Evolutionary conservation across 2,329 filamentous ascomycete genomes (phyloP), one percentile per base, ranked within the genome.

Genomic region (Diplodia sapinea): DNA sequence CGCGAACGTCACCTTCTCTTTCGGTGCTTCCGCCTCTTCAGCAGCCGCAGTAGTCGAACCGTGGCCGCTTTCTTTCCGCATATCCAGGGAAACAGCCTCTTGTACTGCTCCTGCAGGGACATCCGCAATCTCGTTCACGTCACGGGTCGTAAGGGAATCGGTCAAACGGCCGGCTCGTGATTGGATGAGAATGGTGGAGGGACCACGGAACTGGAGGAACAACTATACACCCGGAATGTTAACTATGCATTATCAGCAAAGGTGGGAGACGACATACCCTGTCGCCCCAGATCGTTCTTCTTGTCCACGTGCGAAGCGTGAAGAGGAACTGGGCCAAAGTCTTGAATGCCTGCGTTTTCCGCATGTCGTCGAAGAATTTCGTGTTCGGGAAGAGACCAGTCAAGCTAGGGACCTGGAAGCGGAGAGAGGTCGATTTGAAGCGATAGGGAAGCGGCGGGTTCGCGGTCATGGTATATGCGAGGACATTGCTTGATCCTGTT

Each of bases 201-300:
- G 95, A 0, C 95, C 95, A 67, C 89, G 87, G 77, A 99, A 97
- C 75, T 92, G 91, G 38, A 99, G 82, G 79, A 98, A 98, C 31
- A 98, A 83, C 80, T 88, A 69, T 88, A 69, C n/a, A 50, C 33
- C 40, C 4, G 11, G 8, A 12, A 0, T 17, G 11, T 38, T n/a
- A 31, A n/a, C 40, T 50, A 33, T 47, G 36, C 38, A 67, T 50
- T 23, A 31, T 23, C 40, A n/a, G 26, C 26, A 52, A 47, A n/a
- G 9, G 9, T 3, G 11, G 7, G 9, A 13, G 13, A 73, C 23
- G 17, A 50, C 82, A 73, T 81, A 89, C 87, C 70, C 94, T 83
- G 77, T 99, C 95, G 26, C 95, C 95, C 92, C 93, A 98, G 67
- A 99, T 91, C 1, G 92, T 92, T 74, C 91, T 87, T 69, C 94